phyloP scores from a whole-genome alignment of 768 basidiomycete genomes.

The Termitomyces sp. region DNA sequence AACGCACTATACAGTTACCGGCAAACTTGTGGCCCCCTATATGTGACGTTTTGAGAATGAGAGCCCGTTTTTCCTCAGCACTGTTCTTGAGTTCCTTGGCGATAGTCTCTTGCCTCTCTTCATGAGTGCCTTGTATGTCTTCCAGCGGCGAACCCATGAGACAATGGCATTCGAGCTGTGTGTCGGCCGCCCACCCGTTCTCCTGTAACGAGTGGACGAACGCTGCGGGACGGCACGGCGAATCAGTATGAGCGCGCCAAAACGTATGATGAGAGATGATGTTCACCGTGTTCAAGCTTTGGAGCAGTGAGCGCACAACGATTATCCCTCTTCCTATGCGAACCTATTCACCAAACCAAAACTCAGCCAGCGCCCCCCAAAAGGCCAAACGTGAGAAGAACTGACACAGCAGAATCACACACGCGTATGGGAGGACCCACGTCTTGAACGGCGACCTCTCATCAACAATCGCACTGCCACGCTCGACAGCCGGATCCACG shows the following conservation, averaged over 20 bases:
- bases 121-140: conserved; percentile 42
- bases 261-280: conserved; percentile 24
- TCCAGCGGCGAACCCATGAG: conserved; percentile 54
- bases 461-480: conserved; percentile 35
- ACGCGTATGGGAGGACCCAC: conserved; percentile 85
- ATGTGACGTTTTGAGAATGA: conserved; percentile 86
- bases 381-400: conserved; percentile 9
- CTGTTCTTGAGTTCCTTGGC: conserved; percentile 47
- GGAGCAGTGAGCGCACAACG: conserved; percentile 86
- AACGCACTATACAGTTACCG: conserved; percentile 82
- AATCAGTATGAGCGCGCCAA: conserved; percentile 1
- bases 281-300: conserved; percentile 60
- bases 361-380: background rate
- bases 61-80: conserved; percentile 56
- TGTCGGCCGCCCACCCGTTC: conserved; percentile 73
- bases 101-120: conserved; percentile 52
- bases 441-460: conserved; percentile 50
- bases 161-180: conserved; percentile 58
- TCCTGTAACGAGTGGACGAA: conserved; percentile 57
- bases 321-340: conserved; percentile 90
- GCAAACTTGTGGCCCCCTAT: conserved; percentile 92
- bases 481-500: conserved; percentile 53
- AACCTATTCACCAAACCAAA: conserved; percentile 47
- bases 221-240: conserved; percentile 28
- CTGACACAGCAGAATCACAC: conserved; percentile 85